A percentile compares a stretch with the other conserved stretches of the same genome.
Evolutionary conservation across 2,329 filamentous ascomycete genomes (phyloP).

Genomic region (Sclerotiophoma versabilis): DNA sequence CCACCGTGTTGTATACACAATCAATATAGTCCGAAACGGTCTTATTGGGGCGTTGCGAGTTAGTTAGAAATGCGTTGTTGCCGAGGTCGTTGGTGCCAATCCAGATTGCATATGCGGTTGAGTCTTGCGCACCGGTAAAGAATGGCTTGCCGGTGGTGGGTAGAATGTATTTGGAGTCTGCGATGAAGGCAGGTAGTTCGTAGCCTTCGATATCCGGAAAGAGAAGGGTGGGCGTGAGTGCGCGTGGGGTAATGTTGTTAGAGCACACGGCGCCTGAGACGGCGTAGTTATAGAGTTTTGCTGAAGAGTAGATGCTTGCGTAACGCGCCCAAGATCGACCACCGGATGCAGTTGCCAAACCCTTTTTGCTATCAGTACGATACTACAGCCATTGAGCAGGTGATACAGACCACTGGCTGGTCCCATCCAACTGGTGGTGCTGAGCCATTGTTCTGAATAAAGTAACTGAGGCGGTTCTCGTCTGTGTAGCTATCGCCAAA

Average conservation of each 20-base stretch:
- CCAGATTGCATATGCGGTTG: conserved; percentile 78
- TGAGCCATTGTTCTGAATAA: conserved; percentile 61
- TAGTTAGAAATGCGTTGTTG: conserved; percentile 68
- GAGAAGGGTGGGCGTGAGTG: conserved; percentile 53
- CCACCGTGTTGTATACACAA: conserved; percentile 71
- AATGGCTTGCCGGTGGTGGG: conserved; percentile 52
- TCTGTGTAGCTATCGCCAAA: conserved; percentile 83
- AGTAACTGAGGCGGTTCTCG: conserved; percentile 71
- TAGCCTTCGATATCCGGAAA: conserved; percentile 65
- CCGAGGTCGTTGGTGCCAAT: conserved; percentile 85
- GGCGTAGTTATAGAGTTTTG: conserved; percentile 70
- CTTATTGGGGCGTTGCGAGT: conserved; percentile 65
- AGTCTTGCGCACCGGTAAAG: conserved; percentile 57
- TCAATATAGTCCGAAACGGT: conserved; percentile 70
- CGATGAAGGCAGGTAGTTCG: conserved; percentile 57
- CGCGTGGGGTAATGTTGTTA: conserved; percentile 69
- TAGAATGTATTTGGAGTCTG: conserved; percentile 48
- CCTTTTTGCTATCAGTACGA: conserved; percentile 27
- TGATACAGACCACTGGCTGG: conserved; percentile 52
- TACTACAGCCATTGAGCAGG: not conserved
- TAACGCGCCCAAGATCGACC: conserved; percentile 74
- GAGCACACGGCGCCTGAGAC: conserved; percentile 76
- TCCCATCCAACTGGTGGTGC: conserved; percentile 69
- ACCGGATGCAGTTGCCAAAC: conserved; percentile 66
- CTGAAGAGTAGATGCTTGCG: conserved; percentile 65